Conservation (phyloP, 2,329 filamentous ascomycete species). For the Ophiostoma novo-ulmi region DNA sequence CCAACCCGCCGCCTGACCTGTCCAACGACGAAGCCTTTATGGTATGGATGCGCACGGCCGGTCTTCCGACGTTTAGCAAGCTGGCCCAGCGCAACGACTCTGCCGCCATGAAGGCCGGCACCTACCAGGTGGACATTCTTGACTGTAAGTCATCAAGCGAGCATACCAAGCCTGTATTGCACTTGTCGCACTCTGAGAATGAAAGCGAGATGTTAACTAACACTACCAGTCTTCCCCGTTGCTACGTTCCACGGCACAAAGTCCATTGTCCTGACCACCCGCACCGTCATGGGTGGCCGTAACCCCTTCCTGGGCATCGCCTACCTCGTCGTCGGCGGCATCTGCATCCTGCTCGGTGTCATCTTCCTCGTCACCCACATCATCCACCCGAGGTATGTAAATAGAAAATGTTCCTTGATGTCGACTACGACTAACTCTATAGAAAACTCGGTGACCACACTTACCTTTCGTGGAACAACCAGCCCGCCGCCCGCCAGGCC, state of each 20-base stretch:
- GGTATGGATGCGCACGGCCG: slow-evolving; percentile 98
- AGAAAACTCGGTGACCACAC: slow-evolving; percentile 98
- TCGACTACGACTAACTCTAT: background rate
- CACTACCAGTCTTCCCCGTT: slow-evolving; percentile 68
- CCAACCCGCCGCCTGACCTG: slow-evolving; percentile 64
- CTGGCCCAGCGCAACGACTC: slow-evolving; percentile 77
- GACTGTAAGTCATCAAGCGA: slow-evolving; percentile 60
- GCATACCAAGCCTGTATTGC: background rate
- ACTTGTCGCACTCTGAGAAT: background rate
- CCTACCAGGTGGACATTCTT: slow-evolving; percentile 70
- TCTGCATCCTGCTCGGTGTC: slow-evolving; percentile 83
- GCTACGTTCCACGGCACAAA: slow-evolving; percentile 78
- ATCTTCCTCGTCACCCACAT: slow-evolving; percentile 88
- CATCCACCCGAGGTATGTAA: slow-evolving; percentile 74
- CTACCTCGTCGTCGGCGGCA: slow-evolving; percentile 86
- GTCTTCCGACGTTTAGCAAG: slow-evolving; percentile 91
- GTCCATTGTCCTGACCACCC: slow-evolving; percentile 80
- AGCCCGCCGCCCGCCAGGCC: slow-evolving; percentile 36
- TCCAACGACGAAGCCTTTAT: slow-evolving; percentile 78
- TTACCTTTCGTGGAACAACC: slow-evolving; percentile 89
- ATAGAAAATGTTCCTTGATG: background rate
- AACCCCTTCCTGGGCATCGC: slow-evolving; percentile 96
- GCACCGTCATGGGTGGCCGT: slow-evolving; percentile 87
- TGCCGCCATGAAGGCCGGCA: slow-evolving; percentile 60
- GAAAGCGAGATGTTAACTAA: slow-evolving; percentile 3